These are phyloP conservation scores for Plenodomus lindquistii DNA, from an alignment of 2,329 filamentous ascomycete genomes.

Conservation along the genomic window DNA sequence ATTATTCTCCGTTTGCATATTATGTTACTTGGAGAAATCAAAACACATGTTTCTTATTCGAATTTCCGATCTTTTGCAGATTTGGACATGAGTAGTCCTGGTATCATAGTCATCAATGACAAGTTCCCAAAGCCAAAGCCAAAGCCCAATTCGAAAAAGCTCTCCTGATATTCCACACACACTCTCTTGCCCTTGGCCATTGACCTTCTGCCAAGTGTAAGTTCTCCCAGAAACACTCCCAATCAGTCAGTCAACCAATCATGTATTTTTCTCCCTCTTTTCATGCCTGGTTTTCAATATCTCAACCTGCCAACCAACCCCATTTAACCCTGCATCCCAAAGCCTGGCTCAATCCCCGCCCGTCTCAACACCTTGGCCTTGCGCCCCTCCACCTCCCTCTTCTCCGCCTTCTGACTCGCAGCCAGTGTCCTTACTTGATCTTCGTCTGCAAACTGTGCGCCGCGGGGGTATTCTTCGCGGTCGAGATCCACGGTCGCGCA, in stretches of 20 bases:
- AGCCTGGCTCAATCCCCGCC: constrained; percentile 62
- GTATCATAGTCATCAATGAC: constrained; percentile 21
- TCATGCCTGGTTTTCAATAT: no score
- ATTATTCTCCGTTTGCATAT: no score
- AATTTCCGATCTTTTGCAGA: neutral
- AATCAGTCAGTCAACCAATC: no score
- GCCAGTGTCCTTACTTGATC: constrained; percentile 74
- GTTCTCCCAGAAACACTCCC: neutral
- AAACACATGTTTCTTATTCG: neutral
- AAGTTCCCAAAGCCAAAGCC: no score
- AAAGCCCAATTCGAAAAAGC: constrained; percentile 1
- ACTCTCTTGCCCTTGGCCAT: neutral
- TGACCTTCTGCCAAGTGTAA: no score
- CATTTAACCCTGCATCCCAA: constrained; percentile 71
- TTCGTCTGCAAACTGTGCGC: constrained; percentile 68
- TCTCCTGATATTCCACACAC: constrained; percentile 1
- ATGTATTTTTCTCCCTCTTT: no score
- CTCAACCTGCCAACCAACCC: no score
- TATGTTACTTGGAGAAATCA: neutral
- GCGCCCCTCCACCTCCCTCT: constrained; percentile 57
- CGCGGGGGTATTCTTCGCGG: constrained; percentile 86
- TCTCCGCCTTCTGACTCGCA: constrained; percentile 72
- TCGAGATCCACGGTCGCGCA: constrained; percentile 97
- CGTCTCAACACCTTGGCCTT: constrained; percentile 67
- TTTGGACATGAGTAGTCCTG: constrained; percentile 18